Evolutionary conservation across 768 basidiomycete species (phyloP).

Genomic region (Kwoniella mangroviensis): DNA sequence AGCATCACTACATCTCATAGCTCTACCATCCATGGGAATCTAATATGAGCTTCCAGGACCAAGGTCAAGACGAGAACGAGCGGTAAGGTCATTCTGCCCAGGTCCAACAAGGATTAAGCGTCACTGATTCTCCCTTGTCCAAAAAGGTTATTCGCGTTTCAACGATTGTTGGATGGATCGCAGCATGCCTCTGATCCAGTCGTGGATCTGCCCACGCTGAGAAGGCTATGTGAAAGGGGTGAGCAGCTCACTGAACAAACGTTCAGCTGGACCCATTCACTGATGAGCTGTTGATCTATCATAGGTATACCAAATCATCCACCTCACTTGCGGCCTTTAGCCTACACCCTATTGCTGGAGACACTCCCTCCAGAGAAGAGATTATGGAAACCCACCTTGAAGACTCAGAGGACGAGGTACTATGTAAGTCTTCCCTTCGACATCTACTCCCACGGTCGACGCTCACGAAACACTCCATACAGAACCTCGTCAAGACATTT

Average conservation of each 20-base stretch:
- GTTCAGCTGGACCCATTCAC: neutral
- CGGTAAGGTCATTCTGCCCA: conserved; percentile 6
- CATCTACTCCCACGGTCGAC: neutral
- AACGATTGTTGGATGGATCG: conserved; percentile 48
- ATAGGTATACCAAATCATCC: conserved; percentile 53
- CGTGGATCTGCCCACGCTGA: conserved; percentile 46
- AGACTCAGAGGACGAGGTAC: conserved; percentile 37
- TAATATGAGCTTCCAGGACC: neutral
- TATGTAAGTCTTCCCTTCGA: conserved; percentile 29
- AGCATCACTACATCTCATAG: neutral
- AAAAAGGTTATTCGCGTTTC: conserved; percentile 48
- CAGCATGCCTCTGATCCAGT: conserved; percentile 28
- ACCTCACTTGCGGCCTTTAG: conserved; percentile 49
- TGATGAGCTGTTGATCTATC: no score
- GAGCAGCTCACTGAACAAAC: neutral
- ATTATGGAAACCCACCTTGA: conserved; percentile 35
- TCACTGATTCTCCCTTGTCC: neutral
- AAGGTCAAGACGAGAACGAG: conserved; percentile 13
- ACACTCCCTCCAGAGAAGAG: conserved; percentile 36
- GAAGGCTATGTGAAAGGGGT: conserved; percentile 51
- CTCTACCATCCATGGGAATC: neutral
- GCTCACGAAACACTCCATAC: neutral
- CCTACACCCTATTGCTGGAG: conserved; percentile 49
- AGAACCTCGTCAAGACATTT: conserved; percentile 26
- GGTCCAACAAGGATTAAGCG: neutral